phyloP scores from a whole-genome alignment of 768 basidiomycete genomes.

The Gymnopilus junonius region DNA sequence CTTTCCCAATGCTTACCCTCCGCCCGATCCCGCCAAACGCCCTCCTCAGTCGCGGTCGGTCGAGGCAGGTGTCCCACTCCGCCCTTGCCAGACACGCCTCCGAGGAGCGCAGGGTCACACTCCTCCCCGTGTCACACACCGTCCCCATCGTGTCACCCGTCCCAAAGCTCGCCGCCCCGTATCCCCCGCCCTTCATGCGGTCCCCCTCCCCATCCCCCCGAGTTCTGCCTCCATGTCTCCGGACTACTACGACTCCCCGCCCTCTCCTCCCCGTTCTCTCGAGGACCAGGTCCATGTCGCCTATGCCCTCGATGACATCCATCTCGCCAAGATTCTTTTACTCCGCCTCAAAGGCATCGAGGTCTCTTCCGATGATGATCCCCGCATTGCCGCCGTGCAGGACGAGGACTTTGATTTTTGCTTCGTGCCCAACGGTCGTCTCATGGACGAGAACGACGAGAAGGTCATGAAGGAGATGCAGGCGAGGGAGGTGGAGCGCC shows the following conservation, averaged over 20 bases:
- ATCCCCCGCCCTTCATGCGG: conserved; percentile 26
- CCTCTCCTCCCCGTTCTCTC: conserved; percentile 48
- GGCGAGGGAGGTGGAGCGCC: conserved; percentile 40
- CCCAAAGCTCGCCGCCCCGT: conserved; percentile 22
- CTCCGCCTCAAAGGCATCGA: conserved; percentile 66
- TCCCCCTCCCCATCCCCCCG: conserved; percentile 30
- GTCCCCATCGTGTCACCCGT: conserved; percentile 25
- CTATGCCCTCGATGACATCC: conserved; percentile 70
- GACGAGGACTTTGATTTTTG: conserved; percentile 55
- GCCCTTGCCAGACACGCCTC: conserved; percentile 26
- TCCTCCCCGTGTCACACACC: not conserved
- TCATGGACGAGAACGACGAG: conserved; percentile 47
- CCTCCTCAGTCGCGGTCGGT: conserved; percentile 20
- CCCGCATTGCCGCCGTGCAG: conserved; percentile 63
- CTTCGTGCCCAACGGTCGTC: conserved; percentile 46
- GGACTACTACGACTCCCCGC: conserved; percentile 52
- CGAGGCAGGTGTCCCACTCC: conserved; percentile 21
- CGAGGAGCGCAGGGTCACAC: conserved; percentile 7
- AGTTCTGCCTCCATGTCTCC: conserved; percentile 37
- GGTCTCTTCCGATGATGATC: conserved; percentile 61
- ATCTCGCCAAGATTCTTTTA: conserved; percentile 66
- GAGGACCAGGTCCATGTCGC: conserved; percentile 71
- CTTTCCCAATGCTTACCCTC: conserved; percentile 9
- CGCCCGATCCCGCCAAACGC: conserved; percentile 1
- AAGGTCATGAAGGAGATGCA: conserved; percentile 40